Evolutionary conservation across 257 asterid species (phyloP), one percentile per base, ranked within the genome.

Genomic region (Henckelia pumila): DNA sequence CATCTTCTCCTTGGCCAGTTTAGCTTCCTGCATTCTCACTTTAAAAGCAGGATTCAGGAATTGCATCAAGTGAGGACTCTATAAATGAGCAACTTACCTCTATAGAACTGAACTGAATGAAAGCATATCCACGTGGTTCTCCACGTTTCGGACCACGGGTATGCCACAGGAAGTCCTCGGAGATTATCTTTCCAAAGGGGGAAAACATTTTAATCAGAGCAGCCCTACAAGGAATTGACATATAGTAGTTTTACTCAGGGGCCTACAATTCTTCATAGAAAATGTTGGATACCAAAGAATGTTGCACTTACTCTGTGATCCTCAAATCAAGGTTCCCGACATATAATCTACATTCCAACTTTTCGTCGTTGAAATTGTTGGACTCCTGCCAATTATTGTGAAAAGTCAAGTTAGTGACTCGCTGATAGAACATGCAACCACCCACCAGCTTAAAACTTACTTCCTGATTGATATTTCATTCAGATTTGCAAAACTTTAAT

Each of bases 21-120:
- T 69, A 79, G 96, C 98, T 81, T 89, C 98, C 96, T 92, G 95
- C 96, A 87, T 89, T 75, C 96, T 91, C 92, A 91, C 97, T 91
- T 91, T 84, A 80, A 77, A 82, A 69, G 72, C 67, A 74, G 79
- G 82, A 80, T 84, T 79, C 81, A 79, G 77, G 58, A 73, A 76
- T 64, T 75, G 77, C 61, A 53, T 59, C 1, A 61, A 4, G 32
- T 16, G 32, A 49, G 16, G 5, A 68, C 20, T 26, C 24, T 29
- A 71, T 19, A 56, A 40, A 33, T 67, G 68, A 63, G 71, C 49
- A 80, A 78, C 76, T 77, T 86, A 92, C 98, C 98, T 84, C 91
- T 79, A 79, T 92, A 30, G 90, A 77, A 77, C 91, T 84, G 86
- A 84, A 92, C 80, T 85, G 95, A 74, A 92, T 74, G 74, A 92